phyloP scores from a whole-genome alignment of 257 asterid genomes.

The Ilex asprella region DNA sequence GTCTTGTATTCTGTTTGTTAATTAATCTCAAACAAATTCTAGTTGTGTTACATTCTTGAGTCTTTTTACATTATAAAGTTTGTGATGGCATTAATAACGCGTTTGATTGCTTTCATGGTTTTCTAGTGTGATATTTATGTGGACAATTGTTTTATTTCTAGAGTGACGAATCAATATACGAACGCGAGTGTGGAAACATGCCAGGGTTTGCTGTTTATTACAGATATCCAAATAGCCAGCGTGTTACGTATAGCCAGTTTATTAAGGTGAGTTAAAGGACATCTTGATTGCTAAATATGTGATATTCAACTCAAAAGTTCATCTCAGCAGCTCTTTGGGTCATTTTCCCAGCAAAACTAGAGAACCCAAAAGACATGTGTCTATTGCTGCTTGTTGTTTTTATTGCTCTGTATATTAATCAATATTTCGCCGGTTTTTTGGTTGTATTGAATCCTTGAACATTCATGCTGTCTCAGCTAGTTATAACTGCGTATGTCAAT shows the following conservation, averaged over 20 bases:
- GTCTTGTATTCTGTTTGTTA: conserved; percentile 1
- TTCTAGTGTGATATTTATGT: neutral
- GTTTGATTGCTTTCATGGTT: neutral
- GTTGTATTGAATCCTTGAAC: neutral
- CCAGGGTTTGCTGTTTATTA: conserved; percentile 99
- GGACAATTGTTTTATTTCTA: conserved; percentile 23
- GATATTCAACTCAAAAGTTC: neutral
- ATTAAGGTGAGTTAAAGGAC: conserved; percentile 60
- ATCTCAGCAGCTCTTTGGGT: neutral
- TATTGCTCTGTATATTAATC: neutral
- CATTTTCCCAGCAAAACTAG: neutral
- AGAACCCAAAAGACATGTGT: neutral
- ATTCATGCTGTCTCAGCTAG: neutral
- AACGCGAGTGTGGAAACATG: conserved; percentile 98
- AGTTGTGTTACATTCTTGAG: neutral
- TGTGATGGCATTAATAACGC: neutral
- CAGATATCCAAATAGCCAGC: conserved; percentile 95
- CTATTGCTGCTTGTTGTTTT: neutral
- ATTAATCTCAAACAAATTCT: neutral
- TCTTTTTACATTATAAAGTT: neutral
- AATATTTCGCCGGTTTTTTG: too few species aligned
- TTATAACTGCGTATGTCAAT: too few species aligned
- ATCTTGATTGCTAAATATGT: neutral
- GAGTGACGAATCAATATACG: conserved; percentile 91
- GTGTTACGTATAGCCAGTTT: conserved; percentile 90